Base-by-base conservation (phyloP, 352 stramenopile genomes). In the Bremia lactucae region DNA sequence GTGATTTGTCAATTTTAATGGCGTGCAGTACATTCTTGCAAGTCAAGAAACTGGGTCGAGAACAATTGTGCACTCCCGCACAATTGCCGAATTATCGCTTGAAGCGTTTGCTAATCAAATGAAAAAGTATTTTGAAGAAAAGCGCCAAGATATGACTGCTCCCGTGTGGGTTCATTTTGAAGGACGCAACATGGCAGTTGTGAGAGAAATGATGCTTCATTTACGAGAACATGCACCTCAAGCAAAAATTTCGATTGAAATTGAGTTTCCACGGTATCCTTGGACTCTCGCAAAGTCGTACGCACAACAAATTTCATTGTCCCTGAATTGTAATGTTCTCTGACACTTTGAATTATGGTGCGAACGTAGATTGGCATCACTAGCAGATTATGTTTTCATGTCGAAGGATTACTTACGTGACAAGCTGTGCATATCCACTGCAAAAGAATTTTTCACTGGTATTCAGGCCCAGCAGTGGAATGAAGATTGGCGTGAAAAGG, bases 391-490 rank as follows among this genome's bases (percentile, higher is more conserved):
- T 31, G 71, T 67, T 9, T 88, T 86, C 48, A 53, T 80, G 26
- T 88, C 76, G 4, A 88, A 86, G 36, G 72, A 86, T 39, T 86
- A 86, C 36, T 49, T 88, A 20, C 64, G 61, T 23, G 57, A 81
- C 34, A 83, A 78, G 19, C 56, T 87, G 11, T 16, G 23, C 4
- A 54, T 81, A 14, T 20, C 29, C 14, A 59, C 47, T 6, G 76
- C 76, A 0, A n/a, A 39, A 0, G 39, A 48, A 11, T 85, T 88
- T 23, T 75, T 85, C 24, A 10, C 63, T 6, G 18, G 28, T 6
- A 53, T 68, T 36, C 16, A 34, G 13, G 40, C 18, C 4, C 11
- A 43, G 5, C 31, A 58, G 29, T 68, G 59, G 49, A 39, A 11
- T 6, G 54, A 49, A 23, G 51, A 60, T 25, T 65, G 47, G 51